These are phyloP conservation scores for Fusarium sp. DNA, from an alignment of 2,329 filamentous ascomycete genomes.

Conservation along the genomic window DNA sequence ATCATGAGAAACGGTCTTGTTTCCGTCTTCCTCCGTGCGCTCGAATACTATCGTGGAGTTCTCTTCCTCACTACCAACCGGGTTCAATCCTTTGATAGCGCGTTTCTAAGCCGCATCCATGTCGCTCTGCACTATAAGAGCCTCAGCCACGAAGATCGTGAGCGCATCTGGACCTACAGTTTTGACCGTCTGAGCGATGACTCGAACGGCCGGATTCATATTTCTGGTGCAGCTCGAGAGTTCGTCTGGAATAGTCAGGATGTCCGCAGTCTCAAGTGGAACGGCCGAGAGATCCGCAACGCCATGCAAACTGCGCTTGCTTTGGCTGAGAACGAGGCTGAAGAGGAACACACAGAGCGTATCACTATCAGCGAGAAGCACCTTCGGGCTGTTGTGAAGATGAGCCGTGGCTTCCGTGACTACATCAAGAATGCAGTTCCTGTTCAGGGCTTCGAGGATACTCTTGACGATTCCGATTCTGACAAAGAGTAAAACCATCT, in stretches of 20 bases:
- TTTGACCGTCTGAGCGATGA: conserved; percentile 62
- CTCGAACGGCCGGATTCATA: conserved; percentile 54
- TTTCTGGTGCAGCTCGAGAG: conserved; percentile 56
- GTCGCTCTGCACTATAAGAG: conserved; percentile 62
- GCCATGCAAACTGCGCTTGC: conserved; percentile 61
- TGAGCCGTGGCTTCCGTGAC: conserved; percentile 54
- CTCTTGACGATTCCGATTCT: conserved; percentile 34
- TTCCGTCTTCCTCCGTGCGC: conserved; percentile 63
- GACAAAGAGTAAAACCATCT: conserved; percentile 1
- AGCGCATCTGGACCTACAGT: conserved; percentile 61
- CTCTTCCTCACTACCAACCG: conserved; percentile 66
- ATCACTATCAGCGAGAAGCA: conserved; percentile 53
- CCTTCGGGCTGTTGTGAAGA: conserved; percentile 53
- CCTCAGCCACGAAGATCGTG: conserved; percentile 58
- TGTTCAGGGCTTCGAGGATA: conserved; percentile 42
- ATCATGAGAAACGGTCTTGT: conserved; percentile 63
- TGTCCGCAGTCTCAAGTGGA: conserved; percentile 57
- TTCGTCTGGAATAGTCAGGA: conserved; percentile 56
- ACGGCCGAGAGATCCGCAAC: conserved; percentile 60
- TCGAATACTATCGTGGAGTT: conserved; percentile 66
- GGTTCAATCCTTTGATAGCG: conserved; percentile 61
- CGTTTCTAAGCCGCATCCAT: conserved; percentile 65
- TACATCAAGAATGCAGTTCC: conserved; percentile 48
- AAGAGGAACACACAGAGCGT: conserved; percentile 53
- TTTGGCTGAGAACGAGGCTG: conserved; percentile 58